Evolutionary conservation across 345 rosid species (phyloP), one percentile per base, ranked within the genome.

Genomic region (Salix viminalis): DNA sequence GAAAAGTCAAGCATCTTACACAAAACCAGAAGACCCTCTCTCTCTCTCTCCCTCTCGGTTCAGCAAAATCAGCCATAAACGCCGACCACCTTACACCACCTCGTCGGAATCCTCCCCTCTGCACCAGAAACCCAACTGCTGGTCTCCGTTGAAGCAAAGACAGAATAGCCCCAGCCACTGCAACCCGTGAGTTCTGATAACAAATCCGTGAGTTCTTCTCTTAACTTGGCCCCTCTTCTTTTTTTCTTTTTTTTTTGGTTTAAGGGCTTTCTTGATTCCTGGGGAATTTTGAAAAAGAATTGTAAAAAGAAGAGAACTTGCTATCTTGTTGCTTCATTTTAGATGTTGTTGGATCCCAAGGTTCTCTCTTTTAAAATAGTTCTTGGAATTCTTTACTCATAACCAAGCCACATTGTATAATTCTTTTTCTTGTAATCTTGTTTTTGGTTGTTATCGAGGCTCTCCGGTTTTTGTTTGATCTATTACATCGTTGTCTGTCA

Each of bases 201-300:
- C 26, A 67, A 83, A 80, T 83, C 84, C 70, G 90, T 87, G 80
- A 68, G 88, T 81, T 65, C 70, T 77, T 72, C 39, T 36, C 44
- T 34, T 72, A 32, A 19, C 46, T 44, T 24, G 23, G 32, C 16
- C 7, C 24, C 18, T 58, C 16, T 13, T 41, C 7, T 42, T 26
- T n/a, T 28, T 3, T 56, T 15, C 39, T 66, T 7, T 52, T 2
- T 2, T 56, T 21, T 28, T 11, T 62, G 42, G 56, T 65, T 54
- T 65, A 64, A 24, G 21, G 56, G 79, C 42, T 52, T 28, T 44
- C 30, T 70, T 73, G 73, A 48, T 74, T 41, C n/a, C 74, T 56
- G 60, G 37, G 54, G 70, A 68, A 32, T 30, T 72, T 44, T 32
- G 56, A 23, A 41, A 28, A 58, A 39, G 28, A 68, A 46, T 26